Percentiles rank a stretch among this genome's conserved stretches.
phyloP scores from a whole-genome alignment of 176 grass and related monocot species.

The Chrysopogon serrulatus region DNA sequence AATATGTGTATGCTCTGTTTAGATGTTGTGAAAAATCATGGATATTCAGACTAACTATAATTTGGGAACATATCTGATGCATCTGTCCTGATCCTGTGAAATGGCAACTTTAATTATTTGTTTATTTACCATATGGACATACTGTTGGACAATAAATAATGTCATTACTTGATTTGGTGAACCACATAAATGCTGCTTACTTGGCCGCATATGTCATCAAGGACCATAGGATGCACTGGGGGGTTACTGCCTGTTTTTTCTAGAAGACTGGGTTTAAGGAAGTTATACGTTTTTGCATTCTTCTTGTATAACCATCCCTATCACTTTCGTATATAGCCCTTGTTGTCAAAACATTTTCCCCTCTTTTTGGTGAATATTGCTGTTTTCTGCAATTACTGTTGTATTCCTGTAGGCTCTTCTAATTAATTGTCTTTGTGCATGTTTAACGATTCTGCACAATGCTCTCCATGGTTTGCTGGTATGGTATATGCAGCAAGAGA shows the following conservation, averaged over 20 bases:
- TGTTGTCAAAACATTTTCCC: neutral
- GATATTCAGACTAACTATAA: too few species aligned
- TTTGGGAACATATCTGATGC: neutral
- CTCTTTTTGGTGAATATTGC: neutral
- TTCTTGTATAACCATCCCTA: neutral
- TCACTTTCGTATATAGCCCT: neutral
- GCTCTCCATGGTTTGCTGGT: slow-evolving; percentile 22
- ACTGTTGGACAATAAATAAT: neutral
- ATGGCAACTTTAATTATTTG: neutral
- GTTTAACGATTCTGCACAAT: slow-evolving; percentile 21
- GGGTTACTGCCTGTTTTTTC: neutral
- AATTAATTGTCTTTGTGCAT: slow-evolving; percentile 43
- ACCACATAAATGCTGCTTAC: neutral
- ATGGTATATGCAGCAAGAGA: slow-evolving; percentile 88
- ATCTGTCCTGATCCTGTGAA: neutral
- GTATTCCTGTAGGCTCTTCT: neutral
- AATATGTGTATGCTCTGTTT: neutral
- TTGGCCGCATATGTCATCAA: neutral
- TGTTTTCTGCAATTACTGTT: neutral
- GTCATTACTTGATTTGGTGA: neutral
- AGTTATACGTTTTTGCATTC: neutral
- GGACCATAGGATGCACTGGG: neutral
- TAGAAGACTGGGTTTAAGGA: neutral
- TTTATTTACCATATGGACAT: neutral
- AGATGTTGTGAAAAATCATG: neutral